Evolutionary conservation across 257 asterid species (phyloP), one percentile per base, ranked within the genome.

Genomic region (Thymus quinquecostatus): DNA sequence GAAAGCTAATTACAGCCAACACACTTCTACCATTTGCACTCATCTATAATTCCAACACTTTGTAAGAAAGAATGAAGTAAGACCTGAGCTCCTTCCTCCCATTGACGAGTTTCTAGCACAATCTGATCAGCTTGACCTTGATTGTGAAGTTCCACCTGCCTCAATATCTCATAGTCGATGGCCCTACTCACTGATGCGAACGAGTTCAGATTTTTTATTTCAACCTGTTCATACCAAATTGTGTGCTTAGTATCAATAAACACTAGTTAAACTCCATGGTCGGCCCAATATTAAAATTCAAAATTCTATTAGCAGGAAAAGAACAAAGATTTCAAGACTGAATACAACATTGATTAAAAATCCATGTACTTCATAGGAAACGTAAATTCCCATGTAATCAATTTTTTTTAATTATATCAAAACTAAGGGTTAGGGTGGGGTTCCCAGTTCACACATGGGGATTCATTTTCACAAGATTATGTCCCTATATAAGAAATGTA

Each of bases 11-110:
- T 38, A 38, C 41, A 38, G 41, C 41, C 41, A 4, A 38, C 8
- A 38, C 6, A 38, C 7, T 38, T 38, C 41, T 38, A 38, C 41
- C 41, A 38, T 38, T 38, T 38, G 6, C 41, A 38, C 41, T 4
- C 6, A 38, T 38, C 41, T 38, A 38, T 38, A 38, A 38, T 38
- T 38, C 6, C 6, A 38, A 38, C 8, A 38, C 4, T 7, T 73
- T 62, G 60, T 40, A 59, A 30, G 57, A 72, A 11, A 41, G 65
- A 84, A 60, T 69, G 51, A 66, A 49, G 81, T 66, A 53, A 78
- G 79, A 94, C 98, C 99, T 94, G 99, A 82, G 96, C 84, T 44
- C 98, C 97, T 80, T 95, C 99, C 76, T 95, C 99, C 99, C 98
- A 95, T 41, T 85, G 93, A 60, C 99, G 97, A 83, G 99, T 95